Evolutionary conservation across 23 red algal species (phyloP), one percentile per base, ranked within the genome.

Genomic region (Gracilaria gracilis): DNA sequence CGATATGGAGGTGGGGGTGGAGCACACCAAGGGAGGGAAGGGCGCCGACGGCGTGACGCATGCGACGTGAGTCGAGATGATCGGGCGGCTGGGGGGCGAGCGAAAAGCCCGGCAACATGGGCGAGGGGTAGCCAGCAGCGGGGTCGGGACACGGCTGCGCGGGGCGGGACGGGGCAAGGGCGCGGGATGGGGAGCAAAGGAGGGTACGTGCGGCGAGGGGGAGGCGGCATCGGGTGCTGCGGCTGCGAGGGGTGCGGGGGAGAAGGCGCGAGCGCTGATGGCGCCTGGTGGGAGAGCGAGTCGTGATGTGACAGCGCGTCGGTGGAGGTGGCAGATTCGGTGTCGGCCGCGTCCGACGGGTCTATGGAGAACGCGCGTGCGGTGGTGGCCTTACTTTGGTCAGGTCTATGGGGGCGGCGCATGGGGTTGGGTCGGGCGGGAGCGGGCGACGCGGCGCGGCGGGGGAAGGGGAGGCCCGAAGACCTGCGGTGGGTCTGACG

Each of bases 341-440:
- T 86, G 65, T 47, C 58, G 82, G 82, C 78, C 51, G 51, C 49
- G 42, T 69, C 64, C 40, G 82, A 86, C 40, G 47, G 55, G 82
- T 86, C 82, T 2, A 61, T 54, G 59, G 28, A 70, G 17, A 25
- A 25, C 13, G 65, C 4, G 65, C 35, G 65, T 4, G 65, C 65
- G 17, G 61, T 21, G 61, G 14, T 25, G 25, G 15, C 17, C 8
- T 21, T 11, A 5, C 4, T 11, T 21, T 9, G 75, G 75, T 3
- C 2, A 31, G 21, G 4, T 9, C 5, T 55, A 8, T 2, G 32
- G 42, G 27, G 42, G 32, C 2, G 27, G 34, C 16, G 14, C 1
- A 20, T 17, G 81, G 24, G 38, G 27, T 38, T 15, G 67, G 71
- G 47, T 44, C 34, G 53, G n/a, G 46, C 19, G 50, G 44, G 71